Evolutionary conservation across 768 basidiomycete genomes (phyloP), one percentile per base, ranked within the genome.

Genomic region (Trametes villosa): DNA sequence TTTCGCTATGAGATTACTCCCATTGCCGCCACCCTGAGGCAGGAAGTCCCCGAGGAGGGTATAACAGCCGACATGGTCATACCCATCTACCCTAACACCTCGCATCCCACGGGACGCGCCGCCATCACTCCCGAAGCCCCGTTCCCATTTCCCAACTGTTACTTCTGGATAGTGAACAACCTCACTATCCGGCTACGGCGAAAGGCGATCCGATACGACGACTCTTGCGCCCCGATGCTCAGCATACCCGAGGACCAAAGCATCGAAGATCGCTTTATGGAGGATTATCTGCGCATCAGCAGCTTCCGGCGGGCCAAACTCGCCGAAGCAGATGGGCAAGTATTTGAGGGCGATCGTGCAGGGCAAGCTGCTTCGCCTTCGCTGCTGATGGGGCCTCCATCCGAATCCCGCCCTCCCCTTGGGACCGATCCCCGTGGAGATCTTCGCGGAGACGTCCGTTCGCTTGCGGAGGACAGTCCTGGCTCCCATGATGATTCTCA

Each of bases 11-110:
- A 34, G 1, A 34, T 46, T 1, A 13, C 4, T 9, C 50, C 27
- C 4, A 47, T 59, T 18, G 58, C n/a, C 8, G 46, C 50, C 24
- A 47, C 34, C 6, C 26, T 59, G 2, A 44, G 51, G 17, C 50
- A 22, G 6, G 33, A 45, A 9, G 44, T 29, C 17, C 24, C 33
- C 2, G 51, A 29, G 18, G 1, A n/a, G 18, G 58, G 58, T 18
- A 59, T 59, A 42, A 53, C 58, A 6, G 22, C 50, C 0, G 58
- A 59, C 18, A 59, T 59, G 58, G 50, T 46, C 22, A 47, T 59
- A 2, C 58, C 58, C 33, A 59, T 59, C n/a, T 38, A 34, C 22
- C 51, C 58, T 0, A 59, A 59, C n/a, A 4, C 13, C 24, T 9
- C 6, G 9, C 42, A 47, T 36, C 44, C 58, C 1, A 33, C n/a